phyloP scores from a whole-genome alignment of 345 rosid species.

The Arabis alpina region DNA sequence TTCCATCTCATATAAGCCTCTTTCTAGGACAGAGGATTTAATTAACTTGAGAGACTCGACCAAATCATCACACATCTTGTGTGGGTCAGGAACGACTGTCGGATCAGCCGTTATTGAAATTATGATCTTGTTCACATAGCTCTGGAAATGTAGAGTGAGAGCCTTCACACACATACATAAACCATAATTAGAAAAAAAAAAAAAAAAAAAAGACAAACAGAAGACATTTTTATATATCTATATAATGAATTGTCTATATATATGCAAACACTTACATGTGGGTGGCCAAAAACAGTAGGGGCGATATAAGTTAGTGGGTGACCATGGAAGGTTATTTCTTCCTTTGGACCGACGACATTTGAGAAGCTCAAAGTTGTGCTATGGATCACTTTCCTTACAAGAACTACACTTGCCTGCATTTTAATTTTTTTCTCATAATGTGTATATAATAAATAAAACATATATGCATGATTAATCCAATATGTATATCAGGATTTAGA shows the following conservation, averaged over 20 bases:
- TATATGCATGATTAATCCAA: neutral
- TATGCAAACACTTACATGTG: conserved; percentile 51
- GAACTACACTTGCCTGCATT: conserved; percentile 52
- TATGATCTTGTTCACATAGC: conserved; percentile 66
- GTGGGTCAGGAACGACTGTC: conserved; percentile 68
- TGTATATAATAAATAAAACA: conserved; percentile 4
- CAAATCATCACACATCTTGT: conserved; percentile 59
- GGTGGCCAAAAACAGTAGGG: conserved; percentile 66
- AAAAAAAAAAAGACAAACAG: neutral
- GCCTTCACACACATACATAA: conserved; percentile 51
- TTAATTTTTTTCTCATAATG: neutral
- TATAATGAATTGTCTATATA: conserved; percentile 13
- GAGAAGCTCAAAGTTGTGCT: conserved; percentile 59
- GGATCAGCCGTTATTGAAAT: conserved; percentile 69
- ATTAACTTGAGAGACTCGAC: conserved; percentile 62
- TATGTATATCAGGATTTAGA: conserved; percentile 1
- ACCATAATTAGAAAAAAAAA: conserved; percentile 5
- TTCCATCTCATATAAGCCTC: conserved; percentile 39
- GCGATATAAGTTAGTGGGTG: conserved; percentile 65
- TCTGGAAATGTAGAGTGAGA: conserved; percentile 78
- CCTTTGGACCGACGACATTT: conserved; percentile 60
- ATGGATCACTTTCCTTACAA: conserved; percentile 58
- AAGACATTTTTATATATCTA: neutral
- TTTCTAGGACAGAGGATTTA: conserved; percentile 47
- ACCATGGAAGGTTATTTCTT: conserved; percentile 66